Evolutionary conservation across 805 yeast species (phyloP).

Genomic region (Ogataea ganodermae): DNA sequence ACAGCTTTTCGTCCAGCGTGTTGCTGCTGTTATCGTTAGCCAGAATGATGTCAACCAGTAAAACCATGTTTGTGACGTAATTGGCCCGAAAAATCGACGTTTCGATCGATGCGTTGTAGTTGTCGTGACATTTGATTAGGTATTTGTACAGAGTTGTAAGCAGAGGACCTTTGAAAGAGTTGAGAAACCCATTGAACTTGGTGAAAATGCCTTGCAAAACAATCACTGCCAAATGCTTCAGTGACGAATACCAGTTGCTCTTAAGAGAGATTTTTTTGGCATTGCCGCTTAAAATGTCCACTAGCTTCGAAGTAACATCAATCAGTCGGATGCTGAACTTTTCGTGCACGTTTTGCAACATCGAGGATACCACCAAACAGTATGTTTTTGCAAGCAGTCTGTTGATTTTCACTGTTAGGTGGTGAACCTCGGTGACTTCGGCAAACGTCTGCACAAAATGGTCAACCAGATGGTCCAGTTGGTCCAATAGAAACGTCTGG

Average conservation of each 20-base stretch:
- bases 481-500: constrained; percentile 22
- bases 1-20: constrained; percentile 34
- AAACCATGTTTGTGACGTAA: constrained; percentile 34
- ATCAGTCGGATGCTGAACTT: constrained; percentile 35
- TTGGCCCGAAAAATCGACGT: constrained; percentile 33
- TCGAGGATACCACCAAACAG: constrained; percentile 22
- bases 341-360: constrained; percentile 35
- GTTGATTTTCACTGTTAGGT: constrained; percentile 28
- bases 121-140: constrained; percentile 35
- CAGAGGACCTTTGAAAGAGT: constrained; percentile 31
- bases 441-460: constrained; percentile 22
- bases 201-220: constrained; percentile 33
- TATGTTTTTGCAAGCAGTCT: constrained; percentile 29
- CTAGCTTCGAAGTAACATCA: constrained; percentile 31
- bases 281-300: constrained; percentile 21
- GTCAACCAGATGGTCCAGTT: constrained; percentile 27
- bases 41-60: constrained; percentile 33
- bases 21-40: constrained; percentile 31
- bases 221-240: constrained; percentile 34
- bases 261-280: constrained; percentile 34
- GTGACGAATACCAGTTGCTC: constrained; percentile 34
- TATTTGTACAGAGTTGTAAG: constrained; percentile 35
- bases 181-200: constrained; percentile 38
- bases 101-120: constrained; percentile 36
- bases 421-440: constrained; percentile 25